phyloP scores from a whole-genome alignment of 352 stramenopile species.

The Phytophthora multivora region DNA sequence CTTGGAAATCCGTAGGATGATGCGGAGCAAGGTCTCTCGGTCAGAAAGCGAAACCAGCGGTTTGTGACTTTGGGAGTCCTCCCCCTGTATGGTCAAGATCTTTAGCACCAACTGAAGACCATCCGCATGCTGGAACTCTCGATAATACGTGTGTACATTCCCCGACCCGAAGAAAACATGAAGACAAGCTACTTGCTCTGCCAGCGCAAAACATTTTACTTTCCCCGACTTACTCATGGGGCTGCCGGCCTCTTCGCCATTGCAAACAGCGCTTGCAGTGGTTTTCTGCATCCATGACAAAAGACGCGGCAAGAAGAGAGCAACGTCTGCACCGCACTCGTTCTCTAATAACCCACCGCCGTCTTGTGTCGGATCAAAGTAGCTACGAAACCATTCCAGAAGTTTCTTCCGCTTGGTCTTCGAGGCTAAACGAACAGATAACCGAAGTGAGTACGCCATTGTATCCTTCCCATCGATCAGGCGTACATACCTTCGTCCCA shows the following conservation, averaged over 20 bases:
- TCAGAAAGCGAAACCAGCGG: conserved; percentile 26
- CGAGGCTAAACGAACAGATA: conserved; percentile 36
- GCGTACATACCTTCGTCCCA: conserved; percentile 67
- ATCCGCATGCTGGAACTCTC: conserved; percentile 59
- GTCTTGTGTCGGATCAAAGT: conserved; percentile 29
- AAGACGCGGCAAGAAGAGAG: conserved; percentile 64
- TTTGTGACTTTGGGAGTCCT: conserved; percentile 7
- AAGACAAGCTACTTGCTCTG: conserved; percentile 57
- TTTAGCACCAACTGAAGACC: conserved; percentile 54
- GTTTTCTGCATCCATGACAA: conserved; percentile 75
- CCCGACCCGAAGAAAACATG: conserved; percentile 49
- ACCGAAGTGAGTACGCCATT: background rate
- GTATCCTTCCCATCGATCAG: conserved; percentile 1
- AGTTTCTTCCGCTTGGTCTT: conserved; percentile 57
- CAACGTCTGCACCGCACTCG: conserved; percentile 49
- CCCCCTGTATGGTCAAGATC: conserved; percentile 33
- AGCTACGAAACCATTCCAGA: conserved; percentile 52
- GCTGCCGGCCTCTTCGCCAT: conserved; percentile 7
- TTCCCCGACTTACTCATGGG: conserved; percentile 3
- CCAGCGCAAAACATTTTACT: conserved; percentile 32
- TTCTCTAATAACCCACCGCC: conserved; percentile 37
- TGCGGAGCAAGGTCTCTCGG: conserved; percentile 37
- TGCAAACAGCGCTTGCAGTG: conserved; percentile 7
- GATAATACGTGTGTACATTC: conserved; percentile 47
- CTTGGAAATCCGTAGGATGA: conserved; percentile 52